These are phyloP conservation scores for Arthrobotrys iridis DNA, from an alignment of 2,329 filamentous ascomycete genomes.

Conservation along the genomic window DNA sequence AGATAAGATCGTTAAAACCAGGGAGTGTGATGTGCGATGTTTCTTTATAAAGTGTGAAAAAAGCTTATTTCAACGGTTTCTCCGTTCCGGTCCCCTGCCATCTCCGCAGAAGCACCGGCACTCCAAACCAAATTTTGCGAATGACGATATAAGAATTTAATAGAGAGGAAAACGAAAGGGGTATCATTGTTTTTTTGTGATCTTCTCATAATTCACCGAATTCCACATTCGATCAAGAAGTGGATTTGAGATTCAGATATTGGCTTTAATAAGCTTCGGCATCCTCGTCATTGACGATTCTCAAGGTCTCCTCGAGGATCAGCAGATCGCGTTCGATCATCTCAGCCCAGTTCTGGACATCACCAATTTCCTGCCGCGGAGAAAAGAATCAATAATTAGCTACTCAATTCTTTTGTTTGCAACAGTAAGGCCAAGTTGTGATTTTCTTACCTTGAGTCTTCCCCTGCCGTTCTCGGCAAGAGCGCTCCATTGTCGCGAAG, in stretches of 20 bases:
- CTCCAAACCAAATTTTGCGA: background rate
- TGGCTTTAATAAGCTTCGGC: conserved; percentile 53
- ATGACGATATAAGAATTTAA: conserved; percentile 10
- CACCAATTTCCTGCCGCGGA: conserved; percentile 69
- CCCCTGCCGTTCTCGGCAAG: conserved; percentile 72
- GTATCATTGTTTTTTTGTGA: conserved; percentile 26
- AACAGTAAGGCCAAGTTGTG: too few species aligned
- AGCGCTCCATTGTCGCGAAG: conserved; percentile 73
- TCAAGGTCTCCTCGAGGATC: conserved; percentile 72
- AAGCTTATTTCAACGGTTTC: conserved; percentile 39
- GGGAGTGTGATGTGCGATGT: too few species aligned
- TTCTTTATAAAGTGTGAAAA: background rate
- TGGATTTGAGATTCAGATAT: background rate
- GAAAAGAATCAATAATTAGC: conserved; percentile 10
- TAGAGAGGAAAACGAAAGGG: conserved; percentile 8
- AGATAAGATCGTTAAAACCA: conserved; percentile 18
- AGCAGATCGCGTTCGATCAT: conserved; percentile 76
- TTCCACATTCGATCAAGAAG: background rate
- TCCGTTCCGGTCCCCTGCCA: background rate
- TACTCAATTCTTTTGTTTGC: background rate
- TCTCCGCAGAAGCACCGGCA: background rate
- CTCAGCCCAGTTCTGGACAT: conserved; percentile 89
- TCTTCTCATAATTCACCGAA: conserved; percentile 67
- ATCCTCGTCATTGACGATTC: conserved; percentile 65
- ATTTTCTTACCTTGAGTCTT: conserved; percentile 69